Percentiles rank a stretch among this genome's conserved stretches.
Evolutionary conservation across 2,329 filamentous ascomycete genomes (phyloP).

Genomic region (Ceratocystis papillata): DNA sequence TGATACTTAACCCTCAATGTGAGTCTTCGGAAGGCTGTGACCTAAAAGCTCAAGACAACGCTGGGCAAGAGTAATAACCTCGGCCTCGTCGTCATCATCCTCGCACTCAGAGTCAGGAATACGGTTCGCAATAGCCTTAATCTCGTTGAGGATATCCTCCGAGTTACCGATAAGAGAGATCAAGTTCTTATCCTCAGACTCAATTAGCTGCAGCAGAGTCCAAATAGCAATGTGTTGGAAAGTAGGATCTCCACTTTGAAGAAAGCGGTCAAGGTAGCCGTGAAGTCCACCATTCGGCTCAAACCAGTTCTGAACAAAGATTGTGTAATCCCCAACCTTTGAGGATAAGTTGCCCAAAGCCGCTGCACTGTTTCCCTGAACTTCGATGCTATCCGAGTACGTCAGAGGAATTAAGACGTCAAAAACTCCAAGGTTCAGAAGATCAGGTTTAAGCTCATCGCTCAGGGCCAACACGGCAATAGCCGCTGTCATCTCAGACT

Average conservation of each 20-base stretch:
- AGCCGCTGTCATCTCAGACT: conserved; percentile 99
- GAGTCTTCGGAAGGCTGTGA: conserved; percentile 61
- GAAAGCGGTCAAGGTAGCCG: conserved; percentile 84
- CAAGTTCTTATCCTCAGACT: conserved; percentile 86
- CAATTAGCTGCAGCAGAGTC: conserved; percentile 89
- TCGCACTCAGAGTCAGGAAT: conserved; percentile 56
- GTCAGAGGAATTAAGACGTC: conserved; percentile 93
- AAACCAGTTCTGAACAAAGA: conserved; percentile 89
- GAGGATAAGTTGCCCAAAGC: conserved; percentile 92
- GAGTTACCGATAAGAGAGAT: conserved; percentile 80
- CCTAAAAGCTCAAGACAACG: conserved; percentile 79
- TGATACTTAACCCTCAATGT: conserved; percentile 60
- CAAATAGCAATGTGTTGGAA: conserved; percentile 99
- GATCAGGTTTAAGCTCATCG: conserved; percentile 85
- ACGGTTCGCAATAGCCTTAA: conserved; percentile 80
- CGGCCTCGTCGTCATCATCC: conserved; percentile 81
- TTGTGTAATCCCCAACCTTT: conserved; percentile 94
- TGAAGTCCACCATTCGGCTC: conserved; percentile 90
- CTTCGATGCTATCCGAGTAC: conserved; percentile 89
- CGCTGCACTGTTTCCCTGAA: conserved; percentile 95
- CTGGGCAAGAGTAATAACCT: conserved; percentile 83
- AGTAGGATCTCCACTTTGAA: conserved; percentile 86
- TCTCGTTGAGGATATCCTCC: conserved; percentile 83
- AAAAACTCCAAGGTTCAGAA: conserved; percentile 86
- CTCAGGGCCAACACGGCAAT: conserved; percentile 93